Evolutionary conservation across 2,329 filamentous ascomycete species (phyloP), one percentile per base, ranked within the genome.

Genomic region (Hypoxylon sp.): DNA sequence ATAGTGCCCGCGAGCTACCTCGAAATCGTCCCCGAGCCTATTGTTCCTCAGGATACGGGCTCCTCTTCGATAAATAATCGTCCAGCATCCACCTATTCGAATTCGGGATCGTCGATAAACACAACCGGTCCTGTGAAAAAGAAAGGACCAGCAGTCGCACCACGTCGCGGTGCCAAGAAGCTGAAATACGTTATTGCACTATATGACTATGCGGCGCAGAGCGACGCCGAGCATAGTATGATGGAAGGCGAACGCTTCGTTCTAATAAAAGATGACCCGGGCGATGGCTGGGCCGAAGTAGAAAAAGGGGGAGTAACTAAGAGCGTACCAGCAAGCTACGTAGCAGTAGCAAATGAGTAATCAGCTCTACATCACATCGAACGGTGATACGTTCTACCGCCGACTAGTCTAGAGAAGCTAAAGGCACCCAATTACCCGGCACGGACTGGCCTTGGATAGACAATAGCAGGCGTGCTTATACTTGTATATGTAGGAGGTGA

Each of bases 241-340:
- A 70, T 71, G 1, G 93, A 96, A 71, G 94, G 94, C 1, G 94
- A 99, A 72, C 82, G 86, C 41, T 95, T 99, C 65, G 91, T 99
- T 27, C 77, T 99, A 21, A 85, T 97, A 55, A 91, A 87, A 64
- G 86, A 90, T 48, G 93, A 97, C 67, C 82, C 86, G 0, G 94
- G 94, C 1, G 94, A 97, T 74, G 94, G 94, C 0, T 99, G 94
- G 94, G 90, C 87, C 19, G 94, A 97, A 75, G 94, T 99, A 12
- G 94, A 97, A 75, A 91, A 90, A 71, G 91, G 90, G 12, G 92
- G 92, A 1, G 77, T 86, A 29, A 90, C 87, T 37, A 92, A 86
- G 67, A 96, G 91, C 69, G 94, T 99, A 44, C 94, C 94, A 34
- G 92, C 92, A 26, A 96, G 91, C 71, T 99, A 97, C 75, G 83